Conservation (phyloP, 352 stramenopile species). For the Hyaloperonospora brassicae region DNA sequence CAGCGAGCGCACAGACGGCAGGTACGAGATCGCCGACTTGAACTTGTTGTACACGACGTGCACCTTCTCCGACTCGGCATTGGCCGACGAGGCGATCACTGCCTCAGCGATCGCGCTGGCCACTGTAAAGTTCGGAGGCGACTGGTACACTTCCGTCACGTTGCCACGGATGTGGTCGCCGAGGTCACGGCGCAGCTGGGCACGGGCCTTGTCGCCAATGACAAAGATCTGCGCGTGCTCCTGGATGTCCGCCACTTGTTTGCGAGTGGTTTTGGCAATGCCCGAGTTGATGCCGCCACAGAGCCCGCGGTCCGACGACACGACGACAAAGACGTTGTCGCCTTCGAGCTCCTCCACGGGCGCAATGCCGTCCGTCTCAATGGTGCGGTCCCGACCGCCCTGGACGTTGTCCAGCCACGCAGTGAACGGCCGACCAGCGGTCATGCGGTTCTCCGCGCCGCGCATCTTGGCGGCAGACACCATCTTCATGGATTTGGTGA, state of each 20-base stretch:
- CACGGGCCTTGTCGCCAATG: slow-evolving; percentile 95
- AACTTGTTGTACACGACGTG: slow-evolving; percentile 97
- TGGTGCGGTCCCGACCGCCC: slow-evolving; percentile 52
- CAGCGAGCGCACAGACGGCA: slow-evolving; percentile 85
- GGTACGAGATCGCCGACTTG: slow-evolving; percentile 93
- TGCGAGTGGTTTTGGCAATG: slow-evolving; percentile 87
- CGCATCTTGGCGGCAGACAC: slow-evolving; percentile 98
- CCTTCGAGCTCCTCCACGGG: slow-evolving; percentile 74
- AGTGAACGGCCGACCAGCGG: slow-evolving; percentile 75
- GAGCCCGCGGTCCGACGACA: slow-evolving; percentile 97
- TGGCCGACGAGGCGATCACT: slow-evolving; percentile 47
- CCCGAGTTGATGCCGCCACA: slow-evolving; percentile 98
- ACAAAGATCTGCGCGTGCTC: slow-evolving; percentile 88
- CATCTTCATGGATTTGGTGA: slow-evolving; percentile 99
- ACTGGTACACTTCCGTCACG: slow-evolving; percentile 76
- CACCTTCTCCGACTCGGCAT: slow-evolving; percentile 88
- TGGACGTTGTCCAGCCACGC: slow-evolving; percentile 79
- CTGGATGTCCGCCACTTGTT: slow-evolving; percentile 61
- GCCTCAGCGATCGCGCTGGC: slow-evolving; percentile 88
- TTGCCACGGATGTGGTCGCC: slow-evolving; percentile 53
- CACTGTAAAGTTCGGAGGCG: slow-evolving; percentile 88
- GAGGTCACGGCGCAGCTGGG: slow-evolving; percentile 87
- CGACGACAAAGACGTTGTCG: slow-evolving; percentile 90
- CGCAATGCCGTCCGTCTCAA: slow-evolving; percentile 86
- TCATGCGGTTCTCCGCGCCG: slow-evolving; percentile 91